Base-by-base conservation (phyloP, 805 yeast genomes). In the Sugiyamaella mastotermitis region DNA sequence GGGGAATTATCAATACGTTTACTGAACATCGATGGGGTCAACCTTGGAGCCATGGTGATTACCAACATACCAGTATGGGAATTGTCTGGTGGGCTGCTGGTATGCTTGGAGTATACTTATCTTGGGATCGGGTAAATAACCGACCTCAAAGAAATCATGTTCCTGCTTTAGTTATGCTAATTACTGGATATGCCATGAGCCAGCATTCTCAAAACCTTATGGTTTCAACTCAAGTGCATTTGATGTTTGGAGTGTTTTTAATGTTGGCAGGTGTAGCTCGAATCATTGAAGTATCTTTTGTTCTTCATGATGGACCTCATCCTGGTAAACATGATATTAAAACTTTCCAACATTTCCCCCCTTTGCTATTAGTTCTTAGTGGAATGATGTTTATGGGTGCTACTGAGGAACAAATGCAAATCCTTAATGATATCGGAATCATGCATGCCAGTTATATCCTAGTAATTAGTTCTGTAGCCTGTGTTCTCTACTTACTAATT, bases 11-110 rank as follows among this genome's bases (percentile, higher is more conserved):
- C 42, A 90, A 90, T 58, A 87, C 97, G 0, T 90, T 90, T 61
- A 90, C 97, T 1, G 97, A 90, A 61, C 97, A 90, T 60, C 66
- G 97, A 45, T 90, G 97, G 97, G 94, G 94, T 26, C 92, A 87
- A 56, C 76, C 68, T 6, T 90, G 97, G 97, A 71, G 75, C 30
- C 94, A 83, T 67, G 92, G 95, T 7, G 97, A 87, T 59, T 85
- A 81, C 58, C 96, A 88, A 64, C 97, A 88, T 60, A 88, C 97
- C 0, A 76, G 92, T 15, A 86, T 90, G 95, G 97, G 97, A 1
- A 83, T 90, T 40, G 72, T 90, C 21, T 90, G 97, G 94, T 87
- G 96, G 94, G 76, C 85, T 35, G 94, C 95, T 40, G 97, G 97
- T 5, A 64, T 87, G 47, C 60, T 87, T 18, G 97, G 97, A 1